phyloP scores from a whole-genome alignment of 1,139 yeast genomes.

The Geotrichum klebahnii region DNA sequence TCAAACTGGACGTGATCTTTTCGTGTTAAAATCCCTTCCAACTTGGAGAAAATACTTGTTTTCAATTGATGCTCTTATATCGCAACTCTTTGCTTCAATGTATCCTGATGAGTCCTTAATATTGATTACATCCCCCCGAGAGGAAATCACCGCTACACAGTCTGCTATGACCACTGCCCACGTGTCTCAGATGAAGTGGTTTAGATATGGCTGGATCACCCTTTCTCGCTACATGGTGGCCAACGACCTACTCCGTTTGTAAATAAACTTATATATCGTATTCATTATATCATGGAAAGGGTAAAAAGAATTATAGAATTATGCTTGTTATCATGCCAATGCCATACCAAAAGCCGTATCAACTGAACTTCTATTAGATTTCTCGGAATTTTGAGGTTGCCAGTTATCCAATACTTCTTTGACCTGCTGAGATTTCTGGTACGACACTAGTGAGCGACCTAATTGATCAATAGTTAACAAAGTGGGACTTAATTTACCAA shows the following conservation, averaged over 20 bases:
- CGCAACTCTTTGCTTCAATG: conserved; percentile 18
- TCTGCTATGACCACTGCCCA: conserved; percentile 84
- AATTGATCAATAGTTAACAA: background rate
- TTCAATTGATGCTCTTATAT: conserved; percentile 35
- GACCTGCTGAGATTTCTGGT: background rate
- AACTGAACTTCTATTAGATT: background rate
- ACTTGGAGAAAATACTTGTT: conserved; percentile 39
- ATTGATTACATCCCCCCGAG: conserved; percentile 38
- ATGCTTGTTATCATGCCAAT: background rate
- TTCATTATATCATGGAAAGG: too few species aligned
- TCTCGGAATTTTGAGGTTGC: conserved; percentile 1
- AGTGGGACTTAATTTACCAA: conserved; percentile 7
- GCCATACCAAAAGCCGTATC: background rate
- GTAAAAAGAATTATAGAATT: background rate
- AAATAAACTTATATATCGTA: background rate
- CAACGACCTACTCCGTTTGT: conserved; percentile 53
- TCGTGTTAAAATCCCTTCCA: conserved; percentile 37
- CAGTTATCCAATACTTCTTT: background rate
- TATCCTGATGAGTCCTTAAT: conserved; percentile 32
- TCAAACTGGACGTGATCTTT: conserved; percentile 9
- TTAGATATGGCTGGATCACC: conserved; percentile 81
- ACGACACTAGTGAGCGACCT: background rate
- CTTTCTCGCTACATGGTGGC: conserved; percentile 66
- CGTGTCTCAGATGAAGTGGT: conserved; percentile 92
- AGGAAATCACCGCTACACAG: conserved; percentile 56